Evolutionary conservation across 345 rosid genomes (phyloP).

Genomic region (Durio zibethinus): DNA sequence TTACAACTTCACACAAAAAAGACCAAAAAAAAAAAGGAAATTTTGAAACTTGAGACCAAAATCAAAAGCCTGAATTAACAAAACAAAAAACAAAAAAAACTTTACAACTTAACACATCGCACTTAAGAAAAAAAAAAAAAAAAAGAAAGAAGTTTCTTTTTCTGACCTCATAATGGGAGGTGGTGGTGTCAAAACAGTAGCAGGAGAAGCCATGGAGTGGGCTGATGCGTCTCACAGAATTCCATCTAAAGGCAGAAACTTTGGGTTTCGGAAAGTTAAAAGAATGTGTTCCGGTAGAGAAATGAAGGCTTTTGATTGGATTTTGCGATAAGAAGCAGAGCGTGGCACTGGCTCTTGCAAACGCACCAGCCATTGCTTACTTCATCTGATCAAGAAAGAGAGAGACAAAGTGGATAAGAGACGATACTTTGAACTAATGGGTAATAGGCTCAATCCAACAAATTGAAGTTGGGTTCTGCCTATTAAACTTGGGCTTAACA

Average conservation of each 20-base stretch:
- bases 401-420: not conserved
- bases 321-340: constrained; percentile 24
- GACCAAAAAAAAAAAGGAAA: not conserved
- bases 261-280: constrained; percentile 17
- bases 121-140: not conserved
- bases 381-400: not conserved
- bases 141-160: not conserved
- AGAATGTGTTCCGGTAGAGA: not conserved
- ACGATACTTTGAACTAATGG: not conserved
- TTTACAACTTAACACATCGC: not conserved
- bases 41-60: not conserved
- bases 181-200: constrained; percentile 44
- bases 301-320: constrained; percentile 16
- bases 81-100: not conserved
- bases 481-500: too few relatives aligned
- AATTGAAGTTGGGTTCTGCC: not conserved
- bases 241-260: constrained; percentile 9
- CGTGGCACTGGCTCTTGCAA: constrained; percentile 17
- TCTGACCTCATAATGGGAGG: constrained; percentile 50
- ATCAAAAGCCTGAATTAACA: not conserved
- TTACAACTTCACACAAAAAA: not conserved
- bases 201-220: constrained; percentile 36
- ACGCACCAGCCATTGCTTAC: constrained; percentile 25
- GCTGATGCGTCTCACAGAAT: constrained; percentile 5
- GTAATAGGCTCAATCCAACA: not conserved